Percentiles rank a stretch among this genome's conserved stretches.
These are phyloP conservation scores for Cladobotryum mycophilum DNA, from an alignment of 2,329 filamentous ascomycete genomes.

Conservation along the genomic window DNA sequence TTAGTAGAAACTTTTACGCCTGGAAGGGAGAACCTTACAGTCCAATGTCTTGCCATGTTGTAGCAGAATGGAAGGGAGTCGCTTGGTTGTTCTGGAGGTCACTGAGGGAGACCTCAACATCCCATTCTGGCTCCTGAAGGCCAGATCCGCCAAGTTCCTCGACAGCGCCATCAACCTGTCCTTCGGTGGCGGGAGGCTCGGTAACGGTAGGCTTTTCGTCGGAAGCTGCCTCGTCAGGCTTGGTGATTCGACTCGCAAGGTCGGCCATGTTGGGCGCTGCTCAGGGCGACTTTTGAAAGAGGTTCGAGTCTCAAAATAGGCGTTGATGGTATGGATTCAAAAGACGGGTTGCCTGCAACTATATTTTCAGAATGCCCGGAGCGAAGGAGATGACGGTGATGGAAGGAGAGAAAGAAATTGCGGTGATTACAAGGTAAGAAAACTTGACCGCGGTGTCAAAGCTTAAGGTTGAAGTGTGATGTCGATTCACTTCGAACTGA, in stretches of 20 bases:
- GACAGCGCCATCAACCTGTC: conserved; percentile 32
- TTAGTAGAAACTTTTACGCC: background rate
- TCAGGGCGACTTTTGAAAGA: background rate
- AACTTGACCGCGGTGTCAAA: conserved; percentile 1
- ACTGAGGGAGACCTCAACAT: conserved; percentile 87
- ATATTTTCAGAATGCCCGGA: background rate
- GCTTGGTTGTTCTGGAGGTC: conserved; percentile 81
- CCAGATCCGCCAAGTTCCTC: conserved; percentile 42
- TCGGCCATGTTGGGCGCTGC: conserved; percentile 35
- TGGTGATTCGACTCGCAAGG: conserved; percentile 46
- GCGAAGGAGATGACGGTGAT: background rate
- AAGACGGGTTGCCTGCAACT: conserved; percentile 8
- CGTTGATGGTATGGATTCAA: background rate
- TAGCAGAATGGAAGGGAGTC: conserved; percentile 80
- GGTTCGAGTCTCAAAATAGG: background rate
- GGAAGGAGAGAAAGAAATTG: conserved; percentile 5
- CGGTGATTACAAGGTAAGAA: background rate
- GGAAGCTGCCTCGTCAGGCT: conserved; percentile 30
- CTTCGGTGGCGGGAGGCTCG: conserved; percentile 17
- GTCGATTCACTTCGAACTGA: background rate
- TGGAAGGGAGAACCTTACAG: conserved; percentile 47
- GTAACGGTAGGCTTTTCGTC: conserved; percentile 18
- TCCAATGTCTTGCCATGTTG: conserved; percentile 77
- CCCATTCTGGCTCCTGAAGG: conserved; percentile 67
- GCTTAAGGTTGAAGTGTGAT: background rate